Evolutionary conservation across 1,284 basidiomycete genomes (phyloP).

Genomic region (Pseudomicrostroma phylloplanum): DNA sequence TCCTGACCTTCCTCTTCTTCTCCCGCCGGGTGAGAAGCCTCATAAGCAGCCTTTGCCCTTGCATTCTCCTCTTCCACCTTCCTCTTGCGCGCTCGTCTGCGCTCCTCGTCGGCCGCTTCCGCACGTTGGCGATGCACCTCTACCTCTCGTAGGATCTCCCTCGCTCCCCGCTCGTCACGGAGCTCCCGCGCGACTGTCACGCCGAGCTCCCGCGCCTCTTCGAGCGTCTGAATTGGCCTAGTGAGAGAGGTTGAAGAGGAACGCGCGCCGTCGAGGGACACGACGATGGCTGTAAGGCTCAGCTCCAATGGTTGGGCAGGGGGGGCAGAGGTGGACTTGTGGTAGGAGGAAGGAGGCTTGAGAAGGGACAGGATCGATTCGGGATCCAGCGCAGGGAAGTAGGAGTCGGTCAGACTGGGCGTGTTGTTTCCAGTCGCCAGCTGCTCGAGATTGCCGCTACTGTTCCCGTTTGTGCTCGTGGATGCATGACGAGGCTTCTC

Average conservation of each 20-base stretch:
- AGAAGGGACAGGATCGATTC: neutral
- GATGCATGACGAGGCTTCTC: constrained; percentile 13
- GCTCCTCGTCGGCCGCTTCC: constrained; percentile 37
- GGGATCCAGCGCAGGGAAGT: neutral
- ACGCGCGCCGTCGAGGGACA: constrained; percentile 44
- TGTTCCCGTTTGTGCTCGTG: constrained; percentile 11
- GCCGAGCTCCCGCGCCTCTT: constrained; percentile 39
- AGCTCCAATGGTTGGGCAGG: constrained; percentile 27
- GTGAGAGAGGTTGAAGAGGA: constrained; percentile 27
- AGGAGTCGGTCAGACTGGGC: neutral
- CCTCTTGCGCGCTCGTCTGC: constrained; percentile 19
- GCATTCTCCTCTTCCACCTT: constrained; percentile 19
- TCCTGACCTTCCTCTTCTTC: constrained; percentile 5
- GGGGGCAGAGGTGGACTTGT: constrained; percentile 21
- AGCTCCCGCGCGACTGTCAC: constrained; percentile 37
- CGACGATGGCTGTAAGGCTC: constrained; percentile 43
- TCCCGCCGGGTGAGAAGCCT: neutral
- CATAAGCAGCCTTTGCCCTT: constrained; percentile 4
- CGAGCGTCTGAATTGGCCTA: constrained; percentile 21
- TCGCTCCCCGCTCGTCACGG: constrained; percentile 33
- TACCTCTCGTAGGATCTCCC: constrained; percentile 46
- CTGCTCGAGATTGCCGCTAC: too few relatives aligned
- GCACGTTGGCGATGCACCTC: constrained; percentile 46
- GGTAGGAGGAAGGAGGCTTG: neutral
- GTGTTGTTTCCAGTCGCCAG: neutral